A percentile compares a stretch with the other conserved stretches of the same genome.
Evolutionary conservation across 352 stramenopile species (phyloP).

Genomic region (Pseudoperonospora humuli): DNA sequence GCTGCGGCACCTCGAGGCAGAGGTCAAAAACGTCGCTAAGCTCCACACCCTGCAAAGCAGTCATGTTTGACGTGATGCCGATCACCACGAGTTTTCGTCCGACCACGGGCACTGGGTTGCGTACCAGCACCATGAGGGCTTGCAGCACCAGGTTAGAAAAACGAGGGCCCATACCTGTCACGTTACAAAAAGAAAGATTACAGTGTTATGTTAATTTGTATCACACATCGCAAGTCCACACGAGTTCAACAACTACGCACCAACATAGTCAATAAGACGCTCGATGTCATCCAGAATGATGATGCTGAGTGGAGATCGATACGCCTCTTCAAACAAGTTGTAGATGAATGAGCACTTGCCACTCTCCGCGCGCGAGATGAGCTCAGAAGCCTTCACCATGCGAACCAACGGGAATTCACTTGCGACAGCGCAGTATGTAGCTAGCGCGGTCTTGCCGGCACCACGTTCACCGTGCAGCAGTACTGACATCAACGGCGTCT

Average conservation of each 20-base stretch:
- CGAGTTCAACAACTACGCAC: conserved; percentile 25
- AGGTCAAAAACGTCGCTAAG: conserved; percentile 93
- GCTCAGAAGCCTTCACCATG: conserved; percentile 95
- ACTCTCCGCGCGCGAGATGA: conserved; percentile 93
- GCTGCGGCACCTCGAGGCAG: conserved; percentile 86
- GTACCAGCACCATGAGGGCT: conserved; percentile 96
- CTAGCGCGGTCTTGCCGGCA: conserved; percentile 96
- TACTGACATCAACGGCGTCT: conserved; percentile 96
- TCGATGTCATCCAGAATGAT: conserved; percentile 99
- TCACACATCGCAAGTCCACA: background rate
- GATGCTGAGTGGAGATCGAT: conserved; percentile 96
- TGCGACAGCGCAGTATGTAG: conserved; percentile 93
- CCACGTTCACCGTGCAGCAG: conserved; percentile 92
- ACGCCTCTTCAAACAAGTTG: conserved; percentile 95
- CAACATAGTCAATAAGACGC: conserved; percentile 96
- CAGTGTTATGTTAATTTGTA: conserved; percentile 8
- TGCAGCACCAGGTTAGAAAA: conserved; percentile 99
- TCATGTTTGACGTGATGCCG: conserved; percentile 90
- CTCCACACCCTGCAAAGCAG: conserved; percentile 90
- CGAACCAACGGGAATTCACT: conserved; percentile 97
- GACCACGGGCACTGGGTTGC: conserved; percentile 92
- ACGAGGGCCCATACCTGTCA: conserved; percentile 86
- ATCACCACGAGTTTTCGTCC: conserved; percentile 95
- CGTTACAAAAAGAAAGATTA: conserved; percentile 1
- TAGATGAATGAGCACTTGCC: conserved; percentile 93